Conservation (phyloP, 768 basidiomycete species). For the Termitomyces titanicus region DNA sequence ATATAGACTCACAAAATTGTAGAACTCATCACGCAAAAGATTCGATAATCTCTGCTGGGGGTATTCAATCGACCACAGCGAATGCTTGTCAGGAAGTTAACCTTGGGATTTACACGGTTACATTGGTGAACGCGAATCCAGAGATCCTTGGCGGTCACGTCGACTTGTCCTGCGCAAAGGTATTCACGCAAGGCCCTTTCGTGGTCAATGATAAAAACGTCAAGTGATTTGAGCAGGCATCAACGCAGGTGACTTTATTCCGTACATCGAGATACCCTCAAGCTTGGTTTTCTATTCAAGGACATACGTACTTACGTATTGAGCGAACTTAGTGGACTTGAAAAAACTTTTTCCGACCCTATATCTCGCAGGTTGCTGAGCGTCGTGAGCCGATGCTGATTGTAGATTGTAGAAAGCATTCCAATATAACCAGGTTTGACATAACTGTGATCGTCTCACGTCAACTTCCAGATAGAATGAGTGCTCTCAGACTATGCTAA, state of each 20-base stretch:
- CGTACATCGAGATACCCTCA: conserved; percentile 23
- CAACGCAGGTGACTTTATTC: conserved; percentile 30
- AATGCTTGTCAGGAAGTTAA: conserved; percentile 14
- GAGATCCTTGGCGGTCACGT: conserved; percentile 16
- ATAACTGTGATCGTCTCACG: no score
- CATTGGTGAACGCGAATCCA: conserved; percentile 25
- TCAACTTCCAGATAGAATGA: no score
- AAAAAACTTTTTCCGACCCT: neutral
- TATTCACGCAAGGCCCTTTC: conserved; percentile 32
- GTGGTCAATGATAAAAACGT: conserved; percentile 39
- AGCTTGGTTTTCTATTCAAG: conserved; percentile 21
- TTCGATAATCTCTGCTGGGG: conserved; percentile 28
- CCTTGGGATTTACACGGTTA: conserved; percentile 34
- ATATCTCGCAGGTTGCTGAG: neutral
- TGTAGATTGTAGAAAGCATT: neutral
- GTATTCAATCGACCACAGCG: conserved; percentile 27
- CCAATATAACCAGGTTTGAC: neutral
- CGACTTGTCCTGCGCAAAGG: conserved; percentile 23
- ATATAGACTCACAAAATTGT: conserved; percentile 30
- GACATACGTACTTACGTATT: neutral
- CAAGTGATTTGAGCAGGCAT: conserved; percentile 33
- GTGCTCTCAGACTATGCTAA: neutral
- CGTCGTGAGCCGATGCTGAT: neutral
- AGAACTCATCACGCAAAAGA: conserved; percentile 33
- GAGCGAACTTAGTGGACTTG: neutral